Evolutionary conservation across 2,329 filamentous ascomycete species (phyloP).

Genomic region (Fusarium proliferatum): DNA sequence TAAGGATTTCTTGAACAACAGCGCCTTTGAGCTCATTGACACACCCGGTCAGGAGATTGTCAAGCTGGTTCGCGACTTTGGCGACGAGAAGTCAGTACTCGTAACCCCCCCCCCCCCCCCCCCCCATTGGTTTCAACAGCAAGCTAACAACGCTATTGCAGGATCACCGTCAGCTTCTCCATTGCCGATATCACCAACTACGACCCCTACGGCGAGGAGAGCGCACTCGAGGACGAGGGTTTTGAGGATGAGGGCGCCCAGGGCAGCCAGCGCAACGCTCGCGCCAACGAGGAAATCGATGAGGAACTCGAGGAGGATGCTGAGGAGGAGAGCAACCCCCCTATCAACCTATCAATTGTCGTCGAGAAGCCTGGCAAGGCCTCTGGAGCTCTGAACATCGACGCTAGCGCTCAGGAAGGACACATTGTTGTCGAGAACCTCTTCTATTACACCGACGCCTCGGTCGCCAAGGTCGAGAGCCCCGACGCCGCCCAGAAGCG

Average conservation of each 20-base stretch:
- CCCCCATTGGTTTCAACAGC: background rate
- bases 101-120: no score
- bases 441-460: conserved; percentile 83
- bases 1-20: conserved; percentile 89
- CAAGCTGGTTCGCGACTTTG: conserved; percentile 81
- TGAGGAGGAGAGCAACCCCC: conserved; percentile 72
- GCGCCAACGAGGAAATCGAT: conserved; percentile 47
- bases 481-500: conserved; percentile 82
- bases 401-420: conserved; percentile 87
- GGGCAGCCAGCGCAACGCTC: conserved; percentile 61
- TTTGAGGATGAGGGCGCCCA: conserved; percentile 56
- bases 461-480: conserved; percentile 78
- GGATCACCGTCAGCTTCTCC: conserved; percentile 58
- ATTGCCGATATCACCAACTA: conserved; percentile 56
- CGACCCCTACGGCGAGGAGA: conserved; percentile 53
- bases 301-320: conserved; percentile 59
- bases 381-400: conserved; percentile 82
- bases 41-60: conserved; percentile 88
- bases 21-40: conserved; percentile 85
- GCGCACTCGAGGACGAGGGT: conserved; percentile 55
- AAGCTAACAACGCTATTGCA: conserved; percentile 40
- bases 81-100: conserved; percentile 82
- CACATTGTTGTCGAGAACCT: conserved; percentile 90
- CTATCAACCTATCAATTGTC: conserved; percentile 85
- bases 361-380: conserved; percentile 84